Conservation (phyloP, 139 green algal genomes). For the Gonium pectorale region DNA sequence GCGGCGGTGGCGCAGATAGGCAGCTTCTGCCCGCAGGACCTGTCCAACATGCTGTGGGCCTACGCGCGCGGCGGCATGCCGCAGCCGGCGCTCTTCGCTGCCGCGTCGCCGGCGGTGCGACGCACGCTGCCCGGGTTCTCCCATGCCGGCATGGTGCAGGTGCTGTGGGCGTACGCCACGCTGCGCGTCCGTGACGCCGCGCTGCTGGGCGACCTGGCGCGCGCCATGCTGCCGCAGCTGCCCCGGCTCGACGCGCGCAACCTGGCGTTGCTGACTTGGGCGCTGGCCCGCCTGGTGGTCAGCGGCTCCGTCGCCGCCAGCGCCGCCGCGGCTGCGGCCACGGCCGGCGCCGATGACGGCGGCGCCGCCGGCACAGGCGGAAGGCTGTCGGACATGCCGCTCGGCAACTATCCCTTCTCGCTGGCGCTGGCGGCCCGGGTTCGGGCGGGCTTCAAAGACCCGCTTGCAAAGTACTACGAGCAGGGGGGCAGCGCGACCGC, state of each 20-base stretch:
- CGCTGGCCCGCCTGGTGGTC: conserved; percentile 5
- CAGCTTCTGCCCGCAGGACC: conserved; percentile 57
- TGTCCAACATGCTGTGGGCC: conserved; percentile 66
- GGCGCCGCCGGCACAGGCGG: no score
- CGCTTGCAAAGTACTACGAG: background rate
- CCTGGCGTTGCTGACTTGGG: conserved; percentile 31
- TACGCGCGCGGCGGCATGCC: conserved; percentile 45
- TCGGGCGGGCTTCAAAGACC: background rate
- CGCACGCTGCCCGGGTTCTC: conserved; percentile 20
- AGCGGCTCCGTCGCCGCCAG: background rate
- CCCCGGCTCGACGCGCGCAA: background rate
- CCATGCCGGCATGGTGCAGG: conserved; percentile 1
- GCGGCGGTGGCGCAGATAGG: conserved; percentile 25
- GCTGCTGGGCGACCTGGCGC: conserved; percentile 4
- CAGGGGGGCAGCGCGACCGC: background rate
- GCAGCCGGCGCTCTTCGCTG: conserved; percentile 41
- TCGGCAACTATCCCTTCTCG: background rate
- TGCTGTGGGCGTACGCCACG: conserved; percentile 1
- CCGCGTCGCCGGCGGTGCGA: background rate
- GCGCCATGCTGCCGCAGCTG: background rate
- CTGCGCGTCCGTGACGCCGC: background rate
- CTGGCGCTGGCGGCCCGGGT: background rate
- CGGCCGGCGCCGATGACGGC: background rate
- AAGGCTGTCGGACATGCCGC: no score
- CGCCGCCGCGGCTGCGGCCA: background rate